Conservation (phyloP, 2,329 filamentous ascomycete genomes). For the Fusarium equiseti region DNA sequence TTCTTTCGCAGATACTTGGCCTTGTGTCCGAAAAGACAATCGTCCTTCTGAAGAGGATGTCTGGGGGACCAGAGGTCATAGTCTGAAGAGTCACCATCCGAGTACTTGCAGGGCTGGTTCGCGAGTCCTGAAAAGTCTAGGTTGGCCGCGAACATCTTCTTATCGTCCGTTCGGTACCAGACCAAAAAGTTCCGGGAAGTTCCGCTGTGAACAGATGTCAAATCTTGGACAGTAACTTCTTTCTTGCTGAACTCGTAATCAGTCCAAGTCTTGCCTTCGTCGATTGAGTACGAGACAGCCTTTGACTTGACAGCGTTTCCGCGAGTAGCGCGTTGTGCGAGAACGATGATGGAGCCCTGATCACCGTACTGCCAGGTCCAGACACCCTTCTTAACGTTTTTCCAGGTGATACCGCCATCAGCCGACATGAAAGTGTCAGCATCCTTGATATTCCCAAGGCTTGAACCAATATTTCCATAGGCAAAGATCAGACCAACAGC, state of each 20-base stretch:
- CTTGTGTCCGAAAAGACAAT: constrained; percentile 93
- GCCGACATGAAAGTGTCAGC: constrained; percentile 91
- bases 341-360: constrained; percentile 90
- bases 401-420: constrained; percentile 93
- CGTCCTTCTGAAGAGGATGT: constrained; percentile 81
- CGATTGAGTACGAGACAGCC: constrained; percentile 78
- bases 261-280: constrained; percentile 85
- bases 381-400: constrained; percentile 83
- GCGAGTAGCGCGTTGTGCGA: constrained; percentile 78
- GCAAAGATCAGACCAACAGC: constrained; percentile 93
- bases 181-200: constrained; percentile 91
- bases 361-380: constrained; percentile 98
- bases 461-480: constrained; percentile 86
- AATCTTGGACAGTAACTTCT: constrained; percentile 79
- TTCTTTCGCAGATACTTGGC: constrained; percentile 93
- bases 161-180: constrained; percentile 75
- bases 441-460: constrained; percentile 74
- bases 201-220: constrained; percentile 90
- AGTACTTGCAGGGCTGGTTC: constrained; percentile 76
- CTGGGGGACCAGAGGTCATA: constrained; percentile 90
- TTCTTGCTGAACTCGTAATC: constrained; percentile 79
- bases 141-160: constrained; percentile 78
- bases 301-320: constrained; percentile 78
- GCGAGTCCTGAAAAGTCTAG: constrained; percentile 89
- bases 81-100: constrained; percentile 71